A percentile compares a stretch with the other conserved stretches of the same genome.
Evolutionary conservation across 2,329 filamentous ascomycete species (phyloP).

Genomic region (Fusarium subtropicale): DNA sequence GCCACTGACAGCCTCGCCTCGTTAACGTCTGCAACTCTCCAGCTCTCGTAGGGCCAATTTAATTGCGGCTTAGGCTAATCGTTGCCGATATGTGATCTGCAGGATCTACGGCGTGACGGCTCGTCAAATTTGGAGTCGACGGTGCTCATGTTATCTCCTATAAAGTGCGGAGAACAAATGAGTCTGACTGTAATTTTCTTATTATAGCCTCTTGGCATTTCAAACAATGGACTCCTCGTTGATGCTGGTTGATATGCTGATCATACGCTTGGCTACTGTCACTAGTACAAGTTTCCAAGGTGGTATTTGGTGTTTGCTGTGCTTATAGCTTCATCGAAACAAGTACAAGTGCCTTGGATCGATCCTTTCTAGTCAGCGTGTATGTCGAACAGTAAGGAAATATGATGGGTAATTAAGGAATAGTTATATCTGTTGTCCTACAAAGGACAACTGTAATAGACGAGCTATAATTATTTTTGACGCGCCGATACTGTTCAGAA

Average conservation of each 20-base stretch:
- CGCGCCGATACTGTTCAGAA: rapidly evolving
- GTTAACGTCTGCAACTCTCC: background rate
- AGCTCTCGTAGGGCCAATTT: background rate
- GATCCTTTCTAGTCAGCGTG: no score
- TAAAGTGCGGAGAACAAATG: background rate
- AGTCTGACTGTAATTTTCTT: background rate
- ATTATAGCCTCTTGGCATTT: background rate
- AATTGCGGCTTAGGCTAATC: background rate
- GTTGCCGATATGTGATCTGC: constrained; percentile 2
- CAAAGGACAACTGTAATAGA: no score
- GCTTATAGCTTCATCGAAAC: rapidly evolving
- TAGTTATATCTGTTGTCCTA: no score
- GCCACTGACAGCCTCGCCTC: background rate
- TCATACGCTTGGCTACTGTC: no score
- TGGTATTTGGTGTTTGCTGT: no score
- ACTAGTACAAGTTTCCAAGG: rapidly evolving
- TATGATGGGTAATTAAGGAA: no score
- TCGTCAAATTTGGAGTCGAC: background rate
- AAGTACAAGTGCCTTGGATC: rapidly evolving
- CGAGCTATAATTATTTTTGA: no score
- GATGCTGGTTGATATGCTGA: background rate
- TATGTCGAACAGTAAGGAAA: no score
- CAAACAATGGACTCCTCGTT: rapidly evolving
- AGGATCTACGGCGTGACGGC: background rate
- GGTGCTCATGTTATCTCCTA: background rate